Conservation (phyloP, 768 basidiomycete genomes). For the Lenzites betulinus region DNA sequence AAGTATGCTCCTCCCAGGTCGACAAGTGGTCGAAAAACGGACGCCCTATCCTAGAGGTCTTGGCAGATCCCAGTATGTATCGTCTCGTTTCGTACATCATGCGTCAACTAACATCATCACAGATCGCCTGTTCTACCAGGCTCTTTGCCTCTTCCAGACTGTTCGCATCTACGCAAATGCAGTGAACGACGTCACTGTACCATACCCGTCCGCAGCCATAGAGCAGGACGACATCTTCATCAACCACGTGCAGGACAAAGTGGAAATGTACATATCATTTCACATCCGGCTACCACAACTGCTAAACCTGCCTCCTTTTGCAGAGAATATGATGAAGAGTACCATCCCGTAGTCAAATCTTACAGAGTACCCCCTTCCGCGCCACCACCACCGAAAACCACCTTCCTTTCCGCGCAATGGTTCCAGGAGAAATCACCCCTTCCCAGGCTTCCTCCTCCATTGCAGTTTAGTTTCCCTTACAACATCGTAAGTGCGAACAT, state of each 20-base stretch:
- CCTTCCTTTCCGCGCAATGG: slow-evolving; percentile 46
- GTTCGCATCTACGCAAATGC: slow-evolving; percentile 83
- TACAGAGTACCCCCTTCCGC: slow-evolving; percentile 44
- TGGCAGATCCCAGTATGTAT: slow-evolving; percentile 71
- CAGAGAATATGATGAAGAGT: slow-evolving; percentile 60
- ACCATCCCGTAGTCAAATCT: slow-evolving; percentile 56
- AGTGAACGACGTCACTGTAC: slow-evolving; percentile 77
- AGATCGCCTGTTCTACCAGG: slow-evolving; percentile 80
- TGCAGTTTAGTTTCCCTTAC: slow-evolving; percentile 64
- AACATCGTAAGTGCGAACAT: slow-evolving; percentile 59
- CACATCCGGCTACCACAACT: too few species aligned
- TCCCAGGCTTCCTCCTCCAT: slow-evolving; percentile 57
- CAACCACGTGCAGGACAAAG: slow-evolving; percentile 53
- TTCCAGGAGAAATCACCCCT: slow-evolving; percentile 42
- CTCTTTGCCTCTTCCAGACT: slow-evolving; percentile 63
- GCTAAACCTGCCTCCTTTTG: not conserved
- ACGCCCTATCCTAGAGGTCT: slow-evolving; percentile 67
- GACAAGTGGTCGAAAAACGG: slow-evolving; percentile 76
- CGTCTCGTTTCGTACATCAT: not conserved
- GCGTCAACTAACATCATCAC: not conserved
- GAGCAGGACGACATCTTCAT: slow-evolving; percentile 68
- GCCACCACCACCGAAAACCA: slow-evolving; percentile 39
- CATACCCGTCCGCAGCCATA: slow-evolving; percentile 78
- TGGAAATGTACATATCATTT: slow-evolving; percentile 51
- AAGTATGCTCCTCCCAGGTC: slow-evolving; percentile 23